Conservation (phyloP, 208 protist genomes). For the Wallacemonas sp. region DNA sequence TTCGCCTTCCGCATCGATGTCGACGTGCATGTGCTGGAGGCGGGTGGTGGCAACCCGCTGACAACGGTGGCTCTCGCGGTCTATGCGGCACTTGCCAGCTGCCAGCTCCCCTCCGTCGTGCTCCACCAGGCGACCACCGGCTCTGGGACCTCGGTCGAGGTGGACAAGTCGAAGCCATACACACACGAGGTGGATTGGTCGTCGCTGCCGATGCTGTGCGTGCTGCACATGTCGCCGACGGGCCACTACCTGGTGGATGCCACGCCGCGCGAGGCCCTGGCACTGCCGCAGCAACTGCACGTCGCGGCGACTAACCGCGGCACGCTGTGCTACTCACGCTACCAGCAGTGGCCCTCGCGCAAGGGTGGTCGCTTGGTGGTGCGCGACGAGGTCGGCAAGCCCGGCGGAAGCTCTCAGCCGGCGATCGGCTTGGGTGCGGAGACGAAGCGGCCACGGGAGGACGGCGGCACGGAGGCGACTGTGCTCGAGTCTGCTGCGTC, state of each 20-base stretch:
- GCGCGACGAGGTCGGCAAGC: neutral
- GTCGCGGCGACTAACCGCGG: conserved; percentile 52
- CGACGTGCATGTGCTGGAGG: conserved; percentile 76
- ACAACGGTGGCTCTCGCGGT: conserved; percentile 54
- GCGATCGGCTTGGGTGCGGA: neutral
- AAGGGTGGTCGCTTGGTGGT: conserved; percentile 34
- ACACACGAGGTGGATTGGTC: conserved; percentile 47
- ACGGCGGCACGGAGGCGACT: too few relatives aligned
- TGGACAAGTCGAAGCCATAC: conserved; percentile 65
- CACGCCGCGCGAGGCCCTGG: conserved; percentile 65
- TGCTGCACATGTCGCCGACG: conserved; percentile 63
- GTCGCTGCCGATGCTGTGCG: conserved; percentile 52
- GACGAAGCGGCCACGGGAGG: too few relatives aligned
- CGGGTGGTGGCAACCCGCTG: conserved; percentile 56
- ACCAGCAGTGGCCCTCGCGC: conserved; percentile 72
- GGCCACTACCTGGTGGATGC: conserved; percentile 82
- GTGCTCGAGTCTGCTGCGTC: too few relatives aligned
- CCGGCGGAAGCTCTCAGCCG: neutral
- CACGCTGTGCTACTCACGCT: conserved; percentile 53
- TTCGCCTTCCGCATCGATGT: conserved; percentile 81
- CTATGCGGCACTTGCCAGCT: conserved; percentile 51
- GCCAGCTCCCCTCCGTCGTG: conserved; percentile 57
- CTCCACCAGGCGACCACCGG: conserved; percentile 53
- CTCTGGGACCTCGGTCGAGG: conserved; percentile 57
- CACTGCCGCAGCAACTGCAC: conserved; percentile 75